These are phyloP conservation scores for Plantago coronopus DNA, from an alignment of 305 asterid genomes.

Conservation along the genomic window DNA sequence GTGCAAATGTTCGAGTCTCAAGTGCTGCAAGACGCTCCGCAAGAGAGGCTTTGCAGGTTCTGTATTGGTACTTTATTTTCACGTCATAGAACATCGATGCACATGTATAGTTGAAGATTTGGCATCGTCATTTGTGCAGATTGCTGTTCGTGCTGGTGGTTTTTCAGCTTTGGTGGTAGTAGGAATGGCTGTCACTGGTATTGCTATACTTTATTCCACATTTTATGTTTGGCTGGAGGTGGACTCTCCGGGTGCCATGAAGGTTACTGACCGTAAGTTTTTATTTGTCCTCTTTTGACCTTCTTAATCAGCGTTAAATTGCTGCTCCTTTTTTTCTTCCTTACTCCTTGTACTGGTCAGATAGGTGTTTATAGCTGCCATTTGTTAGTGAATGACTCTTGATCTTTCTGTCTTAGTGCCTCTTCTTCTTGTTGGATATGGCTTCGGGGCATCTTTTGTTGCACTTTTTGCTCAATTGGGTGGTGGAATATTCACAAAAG, in stretches of 20 bases:
- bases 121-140: too few species aligned
- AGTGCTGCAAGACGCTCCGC: constrained; percentile 99
- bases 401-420: constrained; percentile 61
- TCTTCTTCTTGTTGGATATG: constrained; percentile 98
- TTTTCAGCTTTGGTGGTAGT: constrained; percentile 96
- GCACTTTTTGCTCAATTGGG: constrained; percentile 99
- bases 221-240: constrained; percentile 91
- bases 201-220: constrained; percentile 80
- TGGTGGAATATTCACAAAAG: constrained; percentile 97
- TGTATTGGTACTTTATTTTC: constrained; percentile 6
- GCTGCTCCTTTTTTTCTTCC: constrained; percentile 20
- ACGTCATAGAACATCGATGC: constrained; percentile 16
- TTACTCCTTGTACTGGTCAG: too few species aligned
- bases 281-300: too few species aligned
- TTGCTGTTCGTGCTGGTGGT: constrained; percentile 99
- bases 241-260: constrained; percentile 84
- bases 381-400: constrained; percentile 21
- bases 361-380: constrained; percentile 16
- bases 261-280: constrained; percentile 85
- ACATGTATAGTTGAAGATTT: too few species aligned
- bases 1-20: constrained; percentile 97
- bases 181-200: constrained; percentile 96
- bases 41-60: constrained; percentile 95
- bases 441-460: constrained; percentile 99
- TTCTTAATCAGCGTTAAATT: constrained; percentile 18